phyloP scores from a whole-genome alignment of 768 basidiomycete species.

The Pisolithus marmoratus region DNA sequence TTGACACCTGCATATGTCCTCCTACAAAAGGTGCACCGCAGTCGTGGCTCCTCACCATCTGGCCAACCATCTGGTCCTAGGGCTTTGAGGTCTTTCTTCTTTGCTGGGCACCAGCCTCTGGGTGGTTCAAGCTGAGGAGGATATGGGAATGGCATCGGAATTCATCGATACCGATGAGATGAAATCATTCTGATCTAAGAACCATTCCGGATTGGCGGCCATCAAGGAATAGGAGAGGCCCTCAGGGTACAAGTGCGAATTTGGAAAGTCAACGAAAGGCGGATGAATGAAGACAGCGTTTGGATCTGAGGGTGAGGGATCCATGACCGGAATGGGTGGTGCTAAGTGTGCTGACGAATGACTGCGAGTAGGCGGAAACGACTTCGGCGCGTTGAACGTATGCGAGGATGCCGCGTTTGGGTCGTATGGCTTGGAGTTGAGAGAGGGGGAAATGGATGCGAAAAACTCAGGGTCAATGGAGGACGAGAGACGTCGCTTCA shows the following conservation, averaged over 20 bases:
- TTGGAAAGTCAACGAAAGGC: constrained; percentile 65
- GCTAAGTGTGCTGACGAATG: constrained; percentile 28
- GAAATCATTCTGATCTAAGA: constrained; percentile 66
- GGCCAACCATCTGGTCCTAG: constrained; percentile 68
- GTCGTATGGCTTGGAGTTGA: constrained; percentile 61
- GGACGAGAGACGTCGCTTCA: constrained; percentile 46
- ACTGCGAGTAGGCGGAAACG: constrained; percentile 22
- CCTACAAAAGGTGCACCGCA: constrained; percentile 81
- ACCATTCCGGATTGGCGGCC: constrained; percentile 78
- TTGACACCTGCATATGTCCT: constrained; percentile 82
- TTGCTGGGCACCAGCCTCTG: constrained; percentile 82
- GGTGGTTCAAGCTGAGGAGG: constrained; percentile 77
- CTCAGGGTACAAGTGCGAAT: constrained; percentile 53
- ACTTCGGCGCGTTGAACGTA: constrained; percentile 20
- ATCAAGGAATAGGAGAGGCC: constrained; percentile 67
- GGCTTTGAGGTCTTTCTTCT: constrained; percentile 72
- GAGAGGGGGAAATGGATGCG: constrained; percentile 55
- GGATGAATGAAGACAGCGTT: constrained; percentile 67
- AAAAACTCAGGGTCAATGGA: constrained; percentile 55
- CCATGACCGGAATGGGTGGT: constrained; percentile 51
- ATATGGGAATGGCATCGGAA: constrained; percentile 56
- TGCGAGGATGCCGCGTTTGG: constrained; percentile 29
- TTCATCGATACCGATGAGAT: constrained; percentile 39
- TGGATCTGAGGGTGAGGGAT: constrained; percentile 64
- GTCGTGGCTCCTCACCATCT: constrained; percentile 72